A percentile compares a stretch with the other conserved stretches of the same genome.
Evolutionary conservation across 176 grass and related monocot species (phyloP).

Genomic region (Secale cereale): DNA sequence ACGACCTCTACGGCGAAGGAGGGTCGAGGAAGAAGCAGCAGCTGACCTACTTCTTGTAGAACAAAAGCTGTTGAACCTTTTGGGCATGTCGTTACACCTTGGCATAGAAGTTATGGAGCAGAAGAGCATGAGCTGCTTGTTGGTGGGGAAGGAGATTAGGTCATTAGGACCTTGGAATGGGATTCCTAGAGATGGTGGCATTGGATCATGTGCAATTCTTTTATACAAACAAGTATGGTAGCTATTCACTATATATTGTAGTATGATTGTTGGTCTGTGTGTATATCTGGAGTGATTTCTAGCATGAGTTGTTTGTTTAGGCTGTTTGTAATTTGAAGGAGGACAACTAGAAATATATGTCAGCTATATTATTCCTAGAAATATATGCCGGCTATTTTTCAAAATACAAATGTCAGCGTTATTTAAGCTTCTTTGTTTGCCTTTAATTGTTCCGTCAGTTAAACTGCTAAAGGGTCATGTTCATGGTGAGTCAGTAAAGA

Average conservation of each 20-base stretch:
- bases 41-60: constrained; percentile 86
- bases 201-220: constrained; percentile 26
- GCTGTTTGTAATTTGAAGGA: neutral
- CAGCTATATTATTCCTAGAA: too few relatives aligned
- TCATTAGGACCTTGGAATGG: neutral
- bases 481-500: too few relatives aligned
- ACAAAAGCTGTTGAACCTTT: neutral
- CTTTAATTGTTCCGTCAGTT: too few relatives aligned
- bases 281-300: constrained; percentile 14
- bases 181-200: neutral
- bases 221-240: constrained; percentile 16
- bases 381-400: too few relatives aligned
- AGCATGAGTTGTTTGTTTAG: neutral
- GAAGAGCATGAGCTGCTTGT: neutral
- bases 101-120: neutral
- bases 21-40: constrained; percentile 95
- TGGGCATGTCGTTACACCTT: neutral
- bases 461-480: too few relatives aligned
- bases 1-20: constrained; percentile 75
- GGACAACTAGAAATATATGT: too few relatives aligned
- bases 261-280: neutral
- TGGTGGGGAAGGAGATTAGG: neutral
- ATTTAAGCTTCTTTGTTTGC: too few relatives aligned
- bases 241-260: neutral
- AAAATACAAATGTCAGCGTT: too few relatives aligned